Evolutionary conservation across 2,329 filamentous ascomycete genomes (phyloP).

Genomic region (Xylaria sp.): DNA sequence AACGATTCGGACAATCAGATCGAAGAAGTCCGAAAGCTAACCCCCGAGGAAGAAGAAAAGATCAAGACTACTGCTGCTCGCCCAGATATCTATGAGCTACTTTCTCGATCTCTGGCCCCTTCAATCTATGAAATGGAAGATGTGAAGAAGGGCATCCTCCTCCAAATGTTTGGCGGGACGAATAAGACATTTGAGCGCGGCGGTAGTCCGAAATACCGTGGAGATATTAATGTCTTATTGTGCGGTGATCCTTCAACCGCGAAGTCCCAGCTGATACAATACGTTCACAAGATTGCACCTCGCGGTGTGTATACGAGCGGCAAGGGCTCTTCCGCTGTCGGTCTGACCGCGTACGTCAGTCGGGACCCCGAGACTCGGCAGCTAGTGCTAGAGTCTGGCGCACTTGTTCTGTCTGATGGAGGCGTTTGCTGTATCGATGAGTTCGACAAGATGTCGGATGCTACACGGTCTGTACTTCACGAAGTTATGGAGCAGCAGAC

Average conservation of each 20-base stretch:
- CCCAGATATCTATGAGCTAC: constrained; percentile 90
- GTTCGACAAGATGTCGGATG: constrained; percentile 87
- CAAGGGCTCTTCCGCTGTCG: constrained; percentile 82
- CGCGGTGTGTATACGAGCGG: constrained; percentile 85
- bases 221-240: constrained; percentile 96
- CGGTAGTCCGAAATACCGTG: constrained; percentile 92
- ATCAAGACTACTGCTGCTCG: constrained; percentile 84
- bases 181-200: constrained; percentile 99
- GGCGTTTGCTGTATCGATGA: constrained; percentile 88
- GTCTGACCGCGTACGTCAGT: constrained; percentile 84
- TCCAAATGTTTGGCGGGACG: constrained; percentile 96
- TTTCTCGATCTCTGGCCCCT: constrained; percentile 89
- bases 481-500: constrained; percentile 92
- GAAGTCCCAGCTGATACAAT: constrained; percentile 93
- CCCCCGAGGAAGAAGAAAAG: constrained; percentile 86
- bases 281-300: constrained; percentile 97
- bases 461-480: constrained; percentile 82
- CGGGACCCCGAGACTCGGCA: constrained; percentile 83
- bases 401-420: constrained; percentile 81
- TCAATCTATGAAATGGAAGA: constrained; percentile 99
- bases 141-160: constrained; percentile 96
- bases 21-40: constrained; percentile 85
- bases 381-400: constrained; percentile 82
- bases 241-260: constrained; percentile 97
- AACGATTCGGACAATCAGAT: constrained; percentile 78